Conservation (phyloP, 345 rosid genomes). For the Hirschfeldia incana region DNA sequence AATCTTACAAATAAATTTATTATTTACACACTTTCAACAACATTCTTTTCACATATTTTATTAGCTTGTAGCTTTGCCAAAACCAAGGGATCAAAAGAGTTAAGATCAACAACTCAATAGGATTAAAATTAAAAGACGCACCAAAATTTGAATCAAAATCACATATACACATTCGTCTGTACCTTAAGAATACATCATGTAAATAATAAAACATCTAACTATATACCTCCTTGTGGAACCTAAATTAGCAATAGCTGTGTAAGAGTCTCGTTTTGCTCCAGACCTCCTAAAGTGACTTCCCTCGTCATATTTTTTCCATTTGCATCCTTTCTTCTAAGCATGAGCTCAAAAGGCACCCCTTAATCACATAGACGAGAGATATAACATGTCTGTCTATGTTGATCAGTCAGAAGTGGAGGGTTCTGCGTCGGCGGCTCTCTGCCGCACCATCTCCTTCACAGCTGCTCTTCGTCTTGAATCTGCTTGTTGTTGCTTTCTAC, state of each 20-base stretch:
- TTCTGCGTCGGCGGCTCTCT: conserved; percentile 89
- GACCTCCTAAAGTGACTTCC: conserved; percentile 24
- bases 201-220: conserved; percentile 8
- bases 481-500: conserved; percentile 94
- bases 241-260: conserved; percentile 21
- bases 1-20: too few species aligned
- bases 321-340: background rate
- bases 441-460: conserved; percentile 99
- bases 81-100: conserved; percentile 12
- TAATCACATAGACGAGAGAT: conserved; percentile 8
- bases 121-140: conserved; percentile 12
- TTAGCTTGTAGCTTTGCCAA: conserved; percentile 18
- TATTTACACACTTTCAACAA: too few species aligned
- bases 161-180: conserved; percentile 25
- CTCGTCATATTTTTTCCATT: background rate
- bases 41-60: too few species aligned
- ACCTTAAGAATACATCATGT: conserved; percentile 9
- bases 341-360: background rate
- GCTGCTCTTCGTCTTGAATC: conserved; percentile 98
- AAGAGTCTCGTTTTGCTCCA: conserved; percentile 9
- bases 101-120: conserved; percentile 17
- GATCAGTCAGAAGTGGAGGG: conserved; percentile 70
- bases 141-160: conserved; percentile 25
- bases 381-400: background rate
- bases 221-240: conserved; percentile 25